Base-by-base conservation (phyloP, 306 rosid genomes). In the Fragaria vesca region DNA sequence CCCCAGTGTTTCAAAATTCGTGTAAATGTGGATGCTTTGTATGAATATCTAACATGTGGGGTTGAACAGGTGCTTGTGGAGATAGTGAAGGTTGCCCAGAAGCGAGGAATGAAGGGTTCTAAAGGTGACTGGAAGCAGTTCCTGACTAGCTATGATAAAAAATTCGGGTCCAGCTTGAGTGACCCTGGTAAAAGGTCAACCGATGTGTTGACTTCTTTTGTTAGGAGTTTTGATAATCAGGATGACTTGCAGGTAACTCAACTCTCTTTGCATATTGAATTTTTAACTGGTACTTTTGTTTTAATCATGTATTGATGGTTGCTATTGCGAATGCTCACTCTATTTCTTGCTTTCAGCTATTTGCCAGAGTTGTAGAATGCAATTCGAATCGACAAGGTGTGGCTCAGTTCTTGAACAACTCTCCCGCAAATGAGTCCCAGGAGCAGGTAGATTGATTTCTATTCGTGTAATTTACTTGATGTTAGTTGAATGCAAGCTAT, bases 121-220 rank as follows among this genome's bases (percentile, higher is more conserved):
- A 55, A 80, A 45, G 97, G 99, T 81, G 89, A 80, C 66, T 95
- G 99, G 99, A 93, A 91, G 78, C 90, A 89, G 54, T 95, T 93
- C 78, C 84, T 91, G 57, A 69, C 67, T 13, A 62, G 63, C 78
- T 32, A 86, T 45, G 99, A 95, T 77, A 85, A 52, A 45, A 84
- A 77, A 85, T 83, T 88, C n/a, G 97, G 99, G 78, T 75, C 89
- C 45, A 30, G 74, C 55, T 51, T 89, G 89, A 88, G 97, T 71
- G 97, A 95, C 74, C 99, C 99, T 2, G 72, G 89, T 3, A 91
- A 74, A 85, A 84, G 93, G 82, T 54, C 96, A 69, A 86, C 57
- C 78, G 88, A 89, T 70, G 43, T 69, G 0, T 83, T 95, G 90
- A 83, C 82, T 75, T 85, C 89, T 26, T 93, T 91, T 85, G 81